Evolutionary conservation across 2,329 filamentous ascomycete genomes (phyloP).

Genomic region (Ceratocystis cacaofunesta): DNA sequence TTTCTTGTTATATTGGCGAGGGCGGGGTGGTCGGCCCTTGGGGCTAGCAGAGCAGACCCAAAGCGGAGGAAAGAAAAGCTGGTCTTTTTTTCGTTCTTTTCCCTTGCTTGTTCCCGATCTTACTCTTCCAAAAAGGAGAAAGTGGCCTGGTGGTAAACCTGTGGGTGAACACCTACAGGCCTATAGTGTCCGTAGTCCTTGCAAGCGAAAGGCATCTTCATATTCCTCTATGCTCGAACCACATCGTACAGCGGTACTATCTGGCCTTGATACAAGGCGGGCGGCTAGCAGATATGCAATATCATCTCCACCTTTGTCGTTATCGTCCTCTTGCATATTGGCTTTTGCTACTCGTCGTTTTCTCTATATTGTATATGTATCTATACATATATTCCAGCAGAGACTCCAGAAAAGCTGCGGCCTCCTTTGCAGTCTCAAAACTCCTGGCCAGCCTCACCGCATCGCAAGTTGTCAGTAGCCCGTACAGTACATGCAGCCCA

Average conservation of each 20-base stretch:
- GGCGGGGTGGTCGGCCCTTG: constrained; percentile 1
- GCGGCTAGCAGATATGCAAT: neutral
- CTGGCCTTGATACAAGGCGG: neutral
- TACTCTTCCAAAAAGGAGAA: neutral
- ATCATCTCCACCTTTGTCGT: neutral
- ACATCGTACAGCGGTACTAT: neutral
- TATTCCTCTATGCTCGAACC: neutral
- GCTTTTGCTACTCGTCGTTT: neutral
- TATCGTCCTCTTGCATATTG: neutral
- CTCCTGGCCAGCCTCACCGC: neutral
- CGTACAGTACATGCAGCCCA: neutral
- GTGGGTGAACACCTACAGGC: neutral
- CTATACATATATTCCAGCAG: neutral
- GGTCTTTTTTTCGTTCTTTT: neutral
- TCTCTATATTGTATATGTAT: neutral
- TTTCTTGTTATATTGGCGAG: constrained; percentile 4
- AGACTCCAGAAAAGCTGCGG: neutral
- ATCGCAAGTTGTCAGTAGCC: neutral
- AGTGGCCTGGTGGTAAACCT: neutral
- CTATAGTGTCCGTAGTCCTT: neutral
- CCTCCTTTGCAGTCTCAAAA: neutral
- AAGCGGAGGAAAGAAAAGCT: neutral
- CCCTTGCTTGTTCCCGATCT: neutral
- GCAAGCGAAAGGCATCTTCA: no score
- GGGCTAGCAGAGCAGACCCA: neutral